These are phyloP conservation scores for Aspergillus flavus DNA, from an alignment of 2,329 filamentous ascomycete genomes.

Conservation along the genomic window DNA sequence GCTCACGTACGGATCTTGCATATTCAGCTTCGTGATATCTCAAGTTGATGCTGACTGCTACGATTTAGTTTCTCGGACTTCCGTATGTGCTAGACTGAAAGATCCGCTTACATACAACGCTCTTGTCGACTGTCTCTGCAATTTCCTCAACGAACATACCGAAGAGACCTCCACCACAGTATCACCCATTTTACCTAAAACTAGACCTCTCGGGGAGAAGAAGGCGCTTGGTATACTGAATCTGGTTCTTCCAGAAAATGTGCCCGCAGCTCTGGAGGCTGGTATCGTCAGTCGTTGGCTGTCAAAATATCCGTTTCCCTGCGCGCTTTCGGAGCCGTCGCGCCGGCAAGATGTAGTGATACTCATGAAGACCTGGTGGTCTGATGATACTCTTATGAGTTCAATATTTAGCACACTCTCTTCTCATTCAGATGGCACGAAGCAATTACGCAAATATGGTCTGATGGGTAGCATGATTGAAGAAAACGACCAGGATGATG, in stretches of 20 bases:
- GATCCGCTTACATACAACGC: conserved; percentile 42
- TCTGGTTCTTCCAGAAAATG: conserved; percentile 61
- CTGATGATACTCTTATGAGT: conserved; percentile 48
- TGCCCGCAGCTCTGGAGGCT: conserved; percentile 60
- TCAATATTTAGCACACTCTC: conserved; percentile 45
- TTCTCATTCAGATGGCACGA: conserved; percentile 40
- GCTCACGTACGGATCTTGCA: conserved; percentile 36
- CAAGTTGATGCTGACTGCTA: conserved; percentile 7
- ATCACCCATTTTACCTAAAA: conserved; percentile 43
- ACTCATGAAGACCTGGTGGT: conserved; percentile 45
- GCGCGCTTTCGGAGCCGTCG: conserved; percentile 55
- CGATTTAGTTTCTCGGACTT: conserved; percentile 38
- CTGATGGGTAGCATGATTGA: conserved; percentile 47
- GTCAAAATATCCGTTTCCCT: conserved; percentile 70
- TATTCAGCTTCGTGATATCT: neutral
- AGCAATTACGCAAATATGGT: conserved; percentile 46
- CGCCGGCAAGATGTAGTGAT: conserved; percentile 43
- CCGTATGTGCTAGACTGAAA: conserved; percentile 36
- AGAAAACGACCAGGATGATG: conserved; percentile 58
- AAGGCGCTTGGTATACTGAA: conserved; percentile 59
- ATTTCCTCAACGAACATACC: conserved; percentile 42
- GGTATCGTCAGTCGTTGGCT: conserved; percentile 74
- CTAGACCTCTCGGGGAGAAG: conserved; percentile 45
- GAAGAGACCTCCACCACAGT: conserved; percentile 37
- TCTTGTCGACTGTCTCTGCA: conserved; percentile 45